Evolutionary conservation across 805 yeast species (phyloP), one percentile per base, ranked within the genome.

Genomic region (Zygoascus flipseniorum): DNA sequence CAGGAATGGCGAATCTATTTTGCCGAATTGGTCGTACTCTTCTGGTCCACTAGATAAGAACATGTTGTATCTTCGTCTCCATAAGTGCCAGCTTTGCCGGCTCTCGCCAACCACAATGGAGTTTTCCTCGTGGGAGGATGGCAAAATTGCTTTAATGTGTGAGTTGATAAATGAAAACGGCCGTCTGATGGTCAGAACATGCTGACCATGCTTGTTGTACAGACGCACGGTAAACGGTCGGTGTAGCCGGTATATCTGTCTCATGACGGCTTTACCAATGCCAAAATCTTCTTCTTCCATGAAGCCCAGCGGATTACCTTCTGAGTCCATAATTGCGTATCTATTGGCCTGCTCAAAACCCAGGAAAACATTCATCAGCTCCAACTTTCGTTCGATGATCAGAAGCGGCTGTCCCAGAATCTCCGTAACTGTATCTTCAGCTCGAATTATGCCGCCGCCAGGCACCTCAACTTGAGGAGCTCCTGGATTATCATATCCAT

Each of bases 271-370:
- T 63, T 85, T 83, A 48, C 77, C 60, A 28, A 86, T 63, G 1
- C 92, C 87, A 50, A 80, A 71, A 61, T 89, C 96, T 60, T 86
- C 79, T 65, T 93, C 99, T 54, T 79, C 75, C 82, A 92, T 80
- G 65, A 75, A 83, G 0, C 97, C 99, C 8, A 93, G 63, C 50
- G 79, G 82, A 51, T 80, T 74, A 0, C 98, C 98, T 57, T 73
- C 60, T 0, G 85, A 76, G 66, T 88, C 85, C 81, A 83, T 76
- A 45, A 93, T 77, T 5, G 62, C 57, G 58, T 92, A 92, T 58
- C 76, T 72, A 65, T 90, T 92, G 1, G 93, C 88, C 70, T 93
- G 98, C 66, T 92, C 98, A 62, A 86, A 88, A 1, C 97, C 97
- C 47, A 90, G 64, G 51, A 89, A 77, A 16, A 93, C 74, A 64